Percentiles rank a stretch among this genome's conserved stretches.
Conservation (phyloP, 2,329 filamentous ascomycete species). For the Sordariomycetes sp. region DNA sequence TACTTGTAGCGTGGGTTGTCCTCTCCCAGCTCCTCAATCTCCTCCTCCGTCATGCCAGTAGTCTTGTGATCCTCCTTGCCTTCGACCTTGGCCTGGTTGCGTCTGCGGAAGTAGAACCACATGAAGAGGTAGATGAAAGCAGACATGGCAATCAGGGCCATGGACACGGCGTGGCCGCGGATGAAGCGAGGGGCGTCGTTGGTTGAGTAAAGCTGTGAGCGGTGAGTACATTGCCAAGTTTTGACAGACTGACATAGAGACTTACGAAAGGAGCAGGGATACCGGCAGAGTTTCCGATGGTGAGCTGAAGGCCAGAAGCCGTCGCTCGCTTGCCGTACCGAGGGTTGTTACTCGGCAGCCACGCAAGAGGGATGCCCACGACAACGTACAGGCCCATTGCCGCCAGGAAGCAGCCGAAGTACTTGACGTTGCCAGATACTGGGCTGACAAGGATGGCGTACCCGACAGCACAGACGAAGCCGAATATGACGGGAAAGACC, state of each 20-base stretch:
- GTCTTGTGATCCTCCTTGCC: slow-evolving; percentile 18
- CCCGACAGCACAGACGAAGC: slow-evolving; percentile 39
- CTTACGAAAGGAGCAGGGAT: slow-evolving; percentile 50
- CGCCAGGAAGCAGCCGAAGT: slow-evolving; percentile 53
- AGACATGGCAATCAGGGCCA: slow-evolving; percentile 35
- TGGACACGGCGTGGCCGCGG: slow-evolving; percentile 39
- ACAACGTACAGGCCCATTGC: slow-evolving; percentile 50
- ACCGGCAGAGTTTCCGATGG: slow-evolving; percentile 52
- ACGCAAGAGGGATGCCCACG: slow-evolving; percentile 25
- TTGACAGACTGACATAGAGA: neutral
- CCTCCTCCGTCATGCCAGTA: slow-evolving; percentile 16
- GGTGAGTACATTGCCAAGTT: slow-evolving; percentile 9
- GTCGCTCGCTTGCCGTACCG: slow-evolving; percentile 56
- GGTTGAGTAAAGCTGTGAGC: slow-evolving; percentile 14
- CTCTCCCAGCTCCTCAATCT: slow-evolving; percentile 20
- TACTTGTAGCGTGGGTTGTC: slow-evolving; percentile 19
- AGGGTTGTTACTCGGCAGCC: slow-evolving; percentile 47
- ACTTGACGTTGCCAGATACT: slow-evolving; percentile 43
- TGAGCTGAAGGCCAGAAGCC: slow-evolving; percentile 53
- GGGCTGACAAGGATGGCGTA: slow-evolving; percentile 51
- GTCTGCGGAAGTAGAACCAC: slow-evolving; percentile 15
- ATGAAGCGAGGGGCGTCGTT: slow-evolving; percentile 33
- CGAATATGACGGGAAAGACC: slow-evolving; percentile 42
- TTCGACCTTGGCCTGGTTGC: slow-evolving; percentile 23
- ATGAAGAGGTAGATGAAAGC: slow-evolving; percentile 29